Evolutionary conservation across 2,329 filamentous ascomycete genomes (phyloP), one percentile per base, ranked within the genome.

Genomic region (Emericellopsis atlantica): DNA sequence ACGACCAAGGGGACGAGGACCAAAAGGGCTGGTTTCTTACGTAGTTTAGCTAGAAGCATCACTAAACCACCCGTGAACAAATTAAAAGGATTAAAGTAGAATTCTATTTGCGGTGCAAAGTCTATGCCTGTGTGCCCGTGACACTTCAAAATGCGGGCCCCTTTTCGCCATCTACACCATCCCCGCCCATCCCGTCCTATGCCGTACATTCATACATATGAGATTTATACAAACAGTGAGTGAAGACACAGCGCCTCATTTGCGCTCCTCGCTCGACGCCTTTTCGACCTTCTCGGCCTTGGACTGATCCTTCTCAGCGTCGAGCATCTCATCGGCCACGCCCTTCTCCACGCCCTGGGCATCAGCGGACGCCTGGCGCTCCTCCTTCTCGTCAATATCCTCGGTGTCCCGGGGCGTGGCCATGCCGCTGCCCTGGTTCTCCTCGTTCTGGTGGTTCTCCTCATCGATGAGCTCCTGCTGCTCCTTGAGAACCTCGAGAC

Each of bases 401-500:
- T 95, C 86, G 24, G 80, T 78, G 53, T 96, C 92, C 55, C 88
- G 84, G 2, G 84, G 84, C 8, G 81, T 81, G 12, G 81, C 73
- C 39, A 84, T 73, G 11, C 84, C 84, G 33, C 76, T 78, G 53
- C 79, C 79, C 59, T 84, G 79, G 62, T 84, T 86, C 59, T 82
- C 76, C 57, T 88, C 76, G 54, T 85, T 84, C 66, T 98, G 90
- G 67, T 92, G 77, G 48, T 90, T 93, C 70, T 98, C 92, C 58
- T 98, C 92, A 48, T 95, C 82, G 44, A 98, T 98, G 47, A 98
- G 78, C 59, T 95, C 92, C 61, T 98, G 85, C 69, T 98, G 92
- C 69, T 98, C 92, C 74, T 88, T 93, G 57, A 98, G 75, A 14
- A 98, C 92, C 69, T 98, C 92, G 34, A 98, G 82, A 59, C 92